phyloP scores from a whole-genome alignment of 2,329 filamentous ascomycete species.

The Pseudogymnoascus sp. region DNA sequence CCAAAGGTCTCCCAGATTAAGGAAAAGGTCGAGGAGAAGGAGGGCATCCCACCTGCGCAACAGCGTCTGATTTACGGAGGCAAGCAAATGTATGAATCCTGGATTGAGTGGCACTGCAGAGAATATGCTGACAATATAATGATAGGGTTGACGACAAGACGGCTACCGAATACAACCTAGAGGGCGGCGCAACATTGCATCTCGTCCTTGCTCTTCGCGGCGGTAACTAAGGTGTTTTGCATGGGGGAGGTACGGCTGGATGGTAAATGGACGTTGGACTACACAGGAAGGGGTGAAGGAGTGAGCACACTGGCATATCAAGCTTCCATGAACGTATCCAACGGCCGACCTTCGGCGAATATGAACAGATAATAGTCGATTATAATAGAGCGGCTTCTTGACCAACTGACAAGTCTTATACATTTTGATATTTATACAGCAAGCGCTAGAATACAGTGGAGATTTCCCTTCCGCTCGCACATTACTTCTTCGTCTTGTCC shows the following conservation, averaged over 20 bases:
- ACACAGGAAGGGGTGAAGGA: neutral
- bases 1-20: constrained; percentile 85
- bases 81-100: constrained; percentile 77
- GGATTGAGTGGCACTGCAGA: neutral
- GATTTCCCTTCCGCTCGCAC: constrained; percentile 31
- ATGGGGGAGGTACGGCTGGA: neutral
- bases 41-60: constrained; percentile 94
- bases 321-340: neutral
- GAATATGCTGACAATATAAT: neutral
- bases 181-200: constrained; percentile 88
- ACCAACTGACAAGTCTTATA: constrained; percentile 7
- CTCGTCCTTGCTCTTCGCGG: constrained; percentile 90
- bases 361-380: constrained; percentile 8
- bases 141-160: constrained; percentile 89
- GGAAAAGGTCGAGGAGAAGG: constrained; percentile 98
- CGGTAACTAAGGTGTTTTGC: constrained; percentile 36
- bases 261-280: neutral
- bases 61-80: constrained; percentile 93
- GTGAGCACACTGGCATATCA: neutral
- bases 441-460: constrained; percentile 38
- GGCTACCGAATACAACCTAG: constrained; percentile 79
- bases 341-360: neutral
- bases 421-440: constrained; percentile 12
- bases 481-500: constrained; percentile 40
- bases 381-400: constrained; percentile 7